A percentile compares a stretch with the other conserved stretches of the same genome.
Conservation (phyloP, 106 monocot species). For the Dendrobium huoshanense region DNA sequence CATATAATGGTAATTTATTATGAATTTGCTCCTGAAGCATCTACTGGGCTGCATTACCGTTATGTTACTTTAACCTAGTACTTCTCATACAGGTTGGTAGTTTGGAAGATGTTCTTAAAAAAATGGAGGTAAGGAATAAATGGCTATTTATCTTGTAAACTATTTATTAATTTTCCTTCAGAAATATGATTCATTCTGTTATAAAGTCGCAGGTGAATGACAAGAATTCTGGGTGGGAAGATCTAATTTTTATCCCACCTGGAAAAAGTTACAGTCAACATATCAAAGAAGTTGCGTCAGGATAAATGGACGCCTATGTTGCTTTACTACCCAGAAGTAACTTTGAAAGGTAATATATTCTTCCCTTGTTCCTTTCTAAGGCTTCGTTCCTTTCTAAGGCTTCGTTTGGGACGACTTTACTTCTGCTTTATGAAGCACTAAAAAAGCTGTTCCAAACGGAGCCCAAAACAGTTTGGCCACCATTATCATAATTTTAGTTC, state of each 20-base stretch:
- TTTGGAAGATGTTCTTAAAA: constrained; percentile 92
- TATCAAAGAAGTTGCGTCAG: constrained; percentile 69
- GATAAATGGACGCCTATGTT: constrained; percentile 9
- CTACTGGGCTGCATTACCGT: neutral
- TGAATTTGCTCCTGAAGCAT: neutral
- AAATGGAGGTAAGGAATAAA: constrained; percentile 75
- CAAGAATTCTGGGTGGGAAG: constrained; percentile 93
- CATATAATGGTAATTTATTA: constrained; percentile 59
- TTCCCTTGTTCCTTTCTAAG: neutral
- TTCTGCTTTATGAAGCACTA: no score
- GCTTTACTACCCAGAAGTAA: neutral
- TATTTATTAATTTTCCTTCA: neutral
- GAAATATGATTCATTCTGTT: neutral
- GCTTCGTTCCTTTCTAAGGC: no score
- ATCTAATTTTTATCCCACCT: constrained; percentile 92
- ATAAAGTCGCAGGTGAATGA: constrained; percentile 63
- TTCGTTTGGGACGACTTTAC: no score
- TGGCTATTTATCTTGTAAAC: neutral
- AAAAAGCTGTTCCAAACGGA: no score
- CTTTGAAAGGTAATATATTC: neutral
- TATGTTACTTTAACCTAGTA: neutral
- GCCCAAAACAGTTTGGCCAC: neutral
- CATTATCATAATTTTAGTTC: neutral
- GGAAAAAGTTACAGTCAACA: constrained; percentile 80
- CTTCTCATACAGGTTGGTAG: constrained; percentile 64